Evolutionary conservation across 179 eudicot species (phyloP).

Genomic region (Patellifolia procumbens): DNA sequence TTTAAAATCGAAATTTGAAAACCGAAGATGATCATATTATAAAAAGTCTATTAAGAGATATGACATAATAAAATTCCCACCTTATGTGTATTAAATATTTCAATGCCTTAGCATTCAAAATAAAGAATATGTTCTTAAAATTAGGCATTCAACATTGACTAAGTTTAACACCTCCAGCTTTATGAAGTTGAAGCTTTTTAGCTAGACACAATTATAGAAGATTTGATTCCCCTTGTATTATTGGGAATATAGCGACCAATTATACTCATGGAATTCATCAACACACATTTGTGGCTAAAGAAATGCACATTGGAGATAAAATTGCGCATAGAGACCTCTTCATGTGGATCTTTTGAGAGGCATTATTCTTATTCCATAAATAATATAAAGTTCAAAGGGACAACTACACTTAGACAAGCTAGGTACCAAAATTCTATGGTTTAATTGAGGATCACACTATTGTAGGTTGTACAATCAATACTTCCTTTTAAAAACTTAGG

Average conservation of each 20-base stretch:
- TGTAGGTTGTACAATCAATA: not conserved
- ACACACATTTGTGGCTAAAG: constrained; percentile 6
- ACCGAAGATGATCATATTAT: too few species aligned
- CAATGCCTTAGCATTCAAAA: too few species aligned
- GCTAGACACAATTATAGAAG: not conserved
- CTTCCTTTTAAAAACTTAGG: too few species aligned
- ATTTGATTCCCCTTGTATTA: not conserved
- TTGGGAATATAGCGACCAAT: not conserved
- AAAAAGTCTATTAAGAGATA: too few species aligned
- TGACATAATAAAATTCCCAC: too few species aligned
- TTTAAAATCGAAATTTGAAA: too few species aligned
- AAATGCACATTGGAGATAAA: constrained; percentile 7
- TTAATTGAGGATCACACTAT: not conserved
- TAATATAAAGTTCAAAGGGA: not conserved
- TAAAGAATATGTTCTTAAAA: not conserved
- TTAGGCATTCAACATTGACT: constrained; percentile 3
- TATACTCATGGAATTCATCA: constrained; percentile 3
- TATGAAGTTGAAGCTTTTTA: not conserved
- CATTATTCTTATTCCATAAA: not conserved
- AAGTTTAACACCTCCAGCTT: not conserved
- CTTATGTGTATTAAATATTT: too few species aligned
- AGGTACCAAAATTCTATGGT: not conserved
- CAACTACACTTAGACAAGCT: not conserved
- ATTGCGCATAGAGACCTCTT: constrained; percentile 2
- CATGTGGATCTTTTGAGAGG: not conserved